phyloP scores from a whole-genome alignment of 169 alveolate species.

The Neospora caninum region DNA sequence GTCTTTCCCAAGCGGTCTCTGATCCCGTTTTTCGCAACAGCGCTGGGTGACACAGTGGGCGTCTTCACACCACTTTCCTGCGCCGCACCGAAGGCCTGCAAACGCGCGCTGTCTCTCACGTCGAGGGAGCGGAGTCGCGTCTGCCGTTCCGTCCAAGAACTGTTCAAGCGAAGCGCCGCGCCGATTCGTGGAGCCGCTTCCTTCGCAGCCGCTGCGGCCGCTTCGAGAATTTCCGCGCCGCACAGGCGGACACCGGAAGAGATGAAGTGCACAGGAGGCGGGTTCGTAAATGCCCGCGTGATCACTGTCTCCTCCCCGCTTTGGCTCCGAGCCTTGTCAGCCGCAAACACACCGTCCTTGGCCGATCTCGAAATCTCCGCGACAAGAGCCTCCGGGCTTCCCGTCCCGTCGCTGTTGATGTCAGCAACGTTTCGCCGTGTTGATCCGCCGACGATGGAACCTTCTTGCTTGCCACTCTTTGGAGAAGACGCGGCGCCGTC shows the following conservation, averaged over 20 bases:
- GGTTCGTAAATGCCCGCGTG: not conserved
- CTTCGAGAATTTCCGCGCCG: not conserved
- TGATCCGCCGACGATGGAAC: not conserved
- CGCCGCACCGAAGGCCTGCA: not conserved
- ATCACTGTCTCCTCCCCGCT: not conserved
- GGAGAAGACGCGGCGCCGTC: not conserved
- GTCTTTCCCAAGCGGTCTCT: not conserved
- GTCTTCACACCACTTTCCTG: not conserved
- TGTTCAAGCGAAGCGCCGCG: not conserved
- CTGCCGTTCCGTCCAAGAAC: not conserved
- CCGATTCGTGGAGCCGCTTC: not conserved
- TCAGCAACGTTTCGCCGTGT: not conserved
- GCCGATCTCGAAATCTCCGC: not conserved
- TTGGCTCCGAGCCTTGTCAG: not conserved
- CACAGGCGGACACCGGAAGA: not conserved
- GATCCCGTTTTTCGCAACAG: not conserved
- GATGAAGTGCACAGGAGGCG: not conserved
- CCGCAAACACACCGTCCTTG: not conserved
- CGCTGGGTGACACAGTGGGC: not conserved
- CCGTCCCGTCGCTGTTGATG: not conserved
- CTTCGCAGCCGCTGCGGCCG: not conserved
- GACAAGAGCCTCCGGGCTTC: not conserved
- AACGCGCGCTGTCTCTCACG: no score
- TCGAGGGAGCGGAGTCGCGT: no score
- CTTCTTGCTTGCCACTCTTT: not conserved